These are phyloP conservation scores for Hygrophila difformis DNA, from an alignment of 257 asterid genomes.

Conservation along the genomic window DNA sequence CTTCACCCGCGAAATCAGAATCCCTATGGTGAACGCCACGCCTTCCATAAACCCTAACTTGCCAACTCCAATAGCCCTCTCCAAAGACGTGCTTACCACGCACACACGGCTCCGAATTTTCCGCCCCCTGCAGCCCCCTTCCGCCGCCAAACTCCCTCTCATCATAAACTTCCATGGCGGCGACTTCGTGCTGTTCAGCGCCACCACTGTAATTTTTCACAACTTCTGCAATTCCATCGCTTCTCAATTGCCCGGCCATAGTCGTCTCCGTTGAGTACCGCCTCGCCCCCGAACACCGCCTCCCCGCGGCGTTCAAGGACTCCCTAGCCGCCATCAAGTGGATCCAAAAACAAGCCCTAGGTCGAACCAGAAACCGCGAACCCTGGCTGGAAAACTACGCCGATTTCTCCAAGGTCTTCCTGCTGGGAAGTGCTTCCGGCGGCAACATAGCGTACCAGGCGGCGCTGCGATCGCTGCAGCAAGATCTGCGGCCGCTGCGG, in stretches of 20 bases:
- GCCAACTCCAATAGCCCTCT: slow-evolving; percentile 8
- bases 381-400: slow-evolving; percentile 16
- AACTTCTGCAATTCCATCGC: slow-evolving; percentile 5
- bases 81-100: slow-evolving; percentile 7
- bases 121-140: slow-evolving; percentile 12
- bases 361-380: neutral
- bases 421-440: slow-evolving; percentile 25
- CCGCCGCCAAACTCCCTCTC: slow-evolving; percentile 15
- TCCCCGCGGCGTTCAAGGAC: slow-evolving; percentile 28
- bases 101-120: slow-evolving; percentile 10
- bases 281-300: slow-evolving; percentile 28
- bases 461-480: neutral
- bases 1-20: slow-evolving; percentile 2
- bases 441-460: slow-evolving; percentile 20
- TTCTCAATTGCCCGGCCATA: slow-evolving; percentile 9
- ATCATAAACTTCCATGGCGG: slow-evolving; percentile 17
- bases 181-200: too few relatives aligned
- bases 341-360: slow-evolving; percentile 13
- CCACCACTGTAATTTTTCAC: too few relatives aligned
- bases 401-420: slow-evolving; percentile 16
- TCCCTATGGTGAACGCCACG: slow-evolving; percentile 12
- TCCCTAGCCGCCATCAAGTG: slow-evolving; percentile 16
- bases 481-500: slow-evolving; percentile 9
- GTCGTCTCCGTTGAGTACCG: too few relatives aligned
- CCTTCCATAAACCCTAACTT: neutral